phyloP scores from a whole-genome alignment of 768 basidiomycete genomes.

The Strobilomyces confusus region DNA sequence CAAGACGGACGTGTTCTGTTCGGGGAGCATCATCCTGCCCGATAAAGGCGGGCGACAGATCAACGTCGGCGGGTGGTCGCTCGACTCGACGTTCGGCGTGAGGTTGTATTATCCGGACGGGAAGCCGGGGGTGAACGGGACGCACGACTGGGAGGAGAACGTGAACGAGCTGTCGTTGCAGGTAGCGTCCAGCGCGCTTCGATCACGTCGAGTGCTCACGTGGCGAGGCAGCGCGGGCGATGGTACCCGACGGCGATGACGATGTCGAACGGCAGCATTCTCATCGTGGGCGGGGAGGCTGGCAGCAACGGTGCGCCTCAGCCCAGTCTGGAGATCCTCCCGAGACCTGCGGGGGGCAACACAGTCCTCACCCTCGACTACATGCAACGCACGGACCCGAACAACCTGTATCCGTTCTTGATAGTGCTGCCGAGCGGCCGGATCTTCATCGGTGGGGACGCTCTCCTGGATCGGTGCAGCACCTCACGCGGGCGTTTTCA shows the following conservation, averaged over 20 bases:
- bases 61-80: constrained; percentile 49
- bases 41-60: constrained; percentile 53
- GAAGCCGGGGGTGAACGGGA: constrained; percentile 60
- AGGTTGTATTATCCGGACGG: constrained; percentile 73
- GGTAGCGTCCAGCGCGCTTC: constrained; percentile 32
- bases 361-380: constrained; percentile 62
- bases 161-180: constrained; percentile 53
- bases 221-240: constrained; percentile 45
- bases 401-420: constrained; percentile 79
- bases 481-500: constrained; percentile 20
- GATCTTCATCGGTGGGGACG: constrained; percentile 63
- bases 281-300: constrained; percentile 71
- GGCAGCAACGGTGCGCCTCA: constrained; percentile 65
- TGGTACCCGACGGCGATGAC: constrained; percentile 73
- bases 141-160: constrained; percentile 80
- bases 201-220: not conserved
- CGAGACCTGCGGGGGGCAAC: constrained; percentile 58
- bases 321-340: constrained; percentile 70
- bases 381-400: constrained; percentile 68
- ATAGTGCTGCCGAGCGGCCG: constrained; percentile 64
- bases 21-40: constrained; percentile 67
- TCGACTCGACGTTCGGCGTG: constrained; percentile 67
- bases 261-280: constrained; percentile 68
- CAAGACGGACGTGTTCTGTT: constrained; percentile 77
- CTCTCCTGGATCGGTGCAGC: not conserved